Conservation (phyloP, 257 asterid species). For the Euphrasia confusa region DNA sequence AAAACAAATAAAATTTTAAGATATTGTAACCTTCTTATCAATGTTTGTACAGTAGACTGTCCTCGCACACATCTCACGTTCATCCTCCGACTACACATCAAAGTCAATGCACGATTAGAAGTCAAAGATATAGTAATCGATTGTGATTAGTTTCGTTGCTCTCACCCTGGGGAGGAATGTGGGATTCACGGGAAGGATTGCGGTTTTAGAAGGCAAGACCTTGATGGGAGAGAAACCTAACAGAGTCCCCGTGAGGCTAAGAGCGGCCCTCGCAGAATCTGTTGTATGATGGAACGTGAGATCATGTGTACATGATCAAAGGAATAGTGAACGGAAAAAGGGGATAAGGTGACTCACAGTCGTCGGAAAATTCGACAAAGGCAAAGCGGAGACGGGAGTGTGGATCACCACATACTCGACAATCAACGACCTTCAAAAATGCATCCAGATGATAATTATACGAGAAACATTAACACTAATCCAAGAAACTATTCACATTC, state of each 20-base stretch:
- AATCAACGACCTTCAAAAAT: conserved; percentile 74
- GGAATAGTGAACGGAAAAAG: neutral
- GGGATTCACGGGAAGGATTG: conserved; percentile 94
- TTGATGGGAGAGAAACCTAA: conserved; percentile 72
- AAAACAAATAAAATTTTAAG: neutral
- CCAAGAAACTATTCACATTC: no score
- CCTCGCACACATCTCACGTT: conserved; percentile 82
- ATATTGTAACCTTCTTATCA: conserved; percentile 64
- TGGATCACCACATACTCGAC: conserved; percentile 97
- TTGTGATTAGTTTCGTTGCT: neutral
- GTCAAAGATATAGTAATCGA: no score
- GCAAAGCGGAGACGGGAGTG: conserved; percentile 99
- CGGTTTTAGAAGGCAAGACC: conserved; percentile 96
- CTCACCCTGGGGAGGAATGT: conserved; percentile 90
- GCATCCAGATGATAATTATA: neutral
- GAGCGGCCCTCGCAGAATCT: conserved; percentile 82
- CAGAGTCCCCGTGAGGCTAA: conserved; percentile 53
- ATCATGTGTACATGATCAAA: neutral
- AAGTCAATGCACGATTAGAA: no score
- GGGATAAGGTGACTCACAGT: conserved; percentile 45
- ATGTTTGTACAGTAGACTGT: conserved; percentile 73
- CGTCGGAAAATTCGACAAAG: conserved; percentile 89
- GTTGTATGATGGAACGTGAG: conserved; percentile 4
- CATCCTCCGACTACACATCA: conserved; percentile 62
- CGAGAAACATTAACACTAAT: neutral